Evolutionary conservation across 2,329 filamentous ascomycete genomes (phyloP).

Genomic region (Lithohypha guttulata): DNA sequence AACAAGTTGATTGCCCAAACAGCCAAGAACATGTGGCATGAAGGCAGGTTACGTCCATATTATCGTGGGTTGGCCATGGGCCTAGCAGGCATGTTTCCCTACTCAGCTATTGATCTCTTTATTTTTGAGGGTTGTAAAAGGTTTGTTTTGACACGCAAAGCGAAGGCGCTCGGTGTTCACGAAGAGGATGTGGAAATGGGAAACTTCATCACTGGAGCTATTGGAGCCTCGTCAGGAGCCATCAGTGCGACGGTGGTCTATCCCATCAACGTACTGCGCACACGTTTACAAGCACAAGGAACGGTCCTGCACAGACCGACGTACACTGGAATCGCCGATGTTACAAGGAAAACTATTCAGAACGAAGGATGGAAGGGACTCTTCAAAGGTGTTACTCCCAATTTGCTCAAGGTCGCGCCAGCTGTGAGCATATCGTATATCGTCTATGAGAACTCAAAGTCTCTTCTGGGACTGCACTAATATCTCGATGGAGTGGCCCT

Average conservation of each 20-base stretch:
- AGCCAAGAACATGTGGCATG: conserved; percentile 72
- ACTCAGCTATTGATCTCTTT: conserved; percentile 90
- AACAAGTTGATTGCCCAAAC: conserved; percentile 74
- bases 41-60: conserved; percentile 62
- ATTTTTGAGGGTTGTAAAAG: conserved; percentile 90
- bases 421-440: conserved; percentile 93
- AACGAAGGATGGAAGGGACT: conserved; percentile 76
- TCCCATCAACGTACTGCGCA: conserved; percentile 85
- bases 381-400: conserved; percentile 91
- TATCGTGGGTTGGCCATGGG: conserved; percentile 94
- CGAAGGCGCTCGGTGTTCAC: conserved; percentile 56
- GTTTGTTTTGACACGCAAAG: conserved; percentile 58
- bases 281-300: conserved; percentile 84
- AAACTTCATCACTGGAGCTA: conserved; percentile 74
- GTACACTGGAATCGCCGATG: conserved; percentile 85
- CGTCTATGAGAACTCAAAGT: conserved; percentile 85
- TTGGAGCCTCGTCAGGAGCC: conserved; percentile 83
- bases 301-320: conserved; percentile 82
- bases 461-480: conserved; percentile 46
- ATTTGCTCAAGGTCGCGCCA: conserved; percentile 89
- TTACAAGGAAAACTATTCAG: conserved; percentile 68
- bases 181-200: conserved; percentile 74
- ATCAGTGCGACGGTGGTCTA: conserved; percentile 92
- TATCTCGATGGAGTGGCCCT: too few relatives aligned
- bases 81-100: conserved; percentile 91